A percentile compares a stretch with the other conserved stretches of the same genome.
Evolutionary conservation across 257 asterid species (phyloP).

Genomic region (Salvia hispanica): DNA sequence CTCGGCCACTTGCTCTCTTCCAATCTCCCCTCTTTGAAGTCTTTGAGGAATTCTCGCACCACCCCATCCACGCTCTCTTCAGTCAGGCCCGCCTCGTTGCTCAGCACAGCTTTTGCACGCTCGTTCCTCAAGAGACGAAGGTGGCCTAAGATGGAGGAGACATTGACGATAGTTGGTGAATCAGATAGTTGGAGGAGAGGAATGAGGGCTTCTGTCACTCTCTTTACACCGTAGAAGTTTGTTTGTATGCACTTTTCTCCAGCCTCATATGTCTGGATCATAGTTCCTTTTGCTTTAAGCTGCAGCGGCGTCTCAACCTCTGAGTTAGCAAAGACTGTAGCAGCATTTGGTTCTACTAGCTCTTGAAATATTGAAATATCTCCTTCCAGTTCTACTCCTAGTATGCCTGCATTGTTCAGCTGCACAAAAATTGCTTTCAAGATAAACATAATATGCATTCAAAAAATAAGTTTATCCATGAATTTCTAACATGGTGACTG

Average conservation of each 20-base stretch:
- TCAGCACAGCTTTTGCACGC: constrained; percentile 44
- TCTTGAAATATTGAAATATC: constrained; percentile 27
- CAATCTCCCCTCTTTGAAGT: constrained; percentile 37
- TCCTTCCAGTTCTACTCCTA: constrained; percentile 35
- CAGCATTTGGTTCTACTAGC: neutral
- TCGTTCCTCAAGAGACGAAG: no score
- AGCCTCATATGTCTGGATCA: constrained; percentile 30
- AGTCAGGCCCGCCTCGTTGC: constrained; percentile 36
- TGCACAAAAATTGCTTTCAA: no score
- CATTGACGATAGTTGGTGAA: no score
- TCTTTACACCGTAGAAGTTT: constrained; percentile 49
- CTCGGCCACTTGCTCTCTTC: constrained; percentile 50
- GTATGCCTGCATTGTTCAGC: constrained; percentile 53
- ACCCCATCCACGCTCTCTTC: constrained; percentile 48
- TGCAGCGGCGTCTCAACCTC: constrained; percentile 21
- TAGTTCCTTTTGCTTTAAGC: constrained; percentile 28
- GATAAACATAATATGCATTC: no score
- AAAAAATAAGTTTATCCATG: no score
- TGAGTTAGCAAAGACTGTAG: neutral
- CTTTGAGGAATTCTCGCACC: constrained; percentile 37
- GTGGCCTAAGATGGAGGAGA: no score
- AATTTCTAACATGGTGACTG: no score
- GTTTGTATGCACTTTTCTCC: constrained; percentile 46
- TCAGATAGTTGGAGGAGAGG: no score
- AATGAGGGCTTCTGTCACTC: no score